These are phyloP conservation scores for Amphichorda felina DNA, from an alignment of 2,329 filamentous ascomycete genomes.

Conservation along the genomic window DNA sequence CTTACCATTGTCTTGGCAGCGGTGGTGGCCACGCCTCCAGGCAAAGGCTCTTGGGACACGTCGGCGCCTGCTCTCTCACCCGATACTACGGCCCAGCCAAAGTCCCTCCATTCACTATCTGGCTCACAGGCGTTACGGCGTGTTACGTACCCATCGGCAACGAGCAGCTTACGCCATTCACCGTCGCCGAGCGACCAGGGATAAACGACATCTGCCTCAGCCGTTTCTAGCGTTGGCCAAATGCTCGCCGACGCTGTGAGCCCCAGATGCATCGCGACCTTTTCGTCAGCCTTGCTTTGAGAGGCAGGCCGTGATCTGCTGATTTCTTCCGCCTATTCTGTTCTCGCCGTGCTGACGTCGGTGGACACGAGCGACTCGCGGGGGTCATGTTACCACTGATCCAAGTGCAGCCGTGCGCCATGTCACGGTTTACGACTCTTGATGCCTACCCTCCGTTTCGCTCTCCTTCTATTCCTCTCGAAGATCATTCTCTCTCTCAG, in stretches of 20 bases:
- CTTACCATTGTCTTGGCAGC: neutral
- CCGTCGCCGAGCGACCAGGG: neutral
- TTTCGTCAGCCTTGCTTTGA: slow-evolving; percentile 27
- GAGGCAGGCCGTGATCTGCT: slow-evolving; percentile 26
- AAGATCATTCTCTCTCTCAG: slow-evolving; percentile 5
- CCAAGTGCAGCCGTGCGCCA: slow-evolving; percentile 38
- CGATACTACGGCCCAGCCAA: neutral
- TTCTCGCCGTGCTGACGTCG: neutral
- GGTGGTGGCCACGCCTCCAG: neutral
- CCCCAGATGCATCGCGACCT: slow-evolving; percentile 27
- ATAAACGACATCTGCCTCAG: neutral
- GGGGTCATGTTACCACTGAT: slow-evolving; percentile 36
- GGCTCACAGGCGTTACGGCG: neutral
- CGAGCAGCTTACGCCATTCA: neutral
- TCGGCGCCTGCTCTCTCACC: neutral
- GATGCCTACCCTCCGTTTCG: slow-evolving; percentile 17
- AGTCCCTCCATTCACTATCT: neutral
- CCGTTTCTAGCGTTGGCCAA: slow-evolving; percentile 2
- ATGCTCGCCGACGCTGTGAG: slow-evolving; percentile 11
- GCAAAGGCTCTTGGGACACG: neutral
- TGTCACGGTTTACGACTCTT: slow-evolving; percentile 29
- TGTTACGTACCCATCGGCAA: neutral
- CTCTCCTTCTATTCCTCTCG: slow-evolving; percentile 7
- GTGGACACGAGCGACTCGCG: neutral
- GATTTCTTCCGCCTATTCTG: neutral